These are phyloP conservation scores for Phytopythium boreale DNA, from an alignment of 352 stramenopile species.

Conservation along the genomic window DNA sequence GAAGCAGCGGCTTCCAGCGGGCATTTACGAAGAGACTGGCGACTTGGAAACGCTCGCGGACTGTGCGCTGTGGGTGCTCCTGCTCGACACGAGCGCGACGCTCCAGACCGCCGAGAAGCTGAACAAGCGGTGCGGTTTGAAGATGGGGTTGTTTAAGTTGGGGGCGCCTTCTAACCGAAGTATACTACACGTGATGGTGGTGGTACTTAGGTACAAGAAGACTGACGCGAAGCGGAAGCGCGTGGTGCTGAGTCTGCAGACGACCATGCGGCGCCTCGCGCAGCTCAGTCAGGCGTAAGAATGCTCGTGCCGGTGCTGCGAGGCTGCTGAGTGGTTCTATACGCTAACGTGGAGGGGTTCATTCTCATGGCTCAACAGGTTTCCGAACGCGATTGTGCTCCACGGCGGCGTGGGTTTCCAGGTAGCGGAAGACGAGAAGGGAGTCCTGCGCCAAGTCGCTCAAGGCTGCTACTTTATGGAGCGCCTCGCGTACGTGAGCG, in stretches of 20 bases:
- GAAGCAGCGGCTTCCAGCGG: conserved; percentile 13
- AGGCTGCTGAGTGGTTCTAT: background rate
- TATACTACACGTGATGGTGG: background rate
- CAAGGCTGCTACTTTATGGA: conserved; percentile 81
- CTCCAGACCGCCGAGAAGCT: conserved; percentile 35
- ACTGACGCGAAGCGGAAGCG: conserved; percentile 32
- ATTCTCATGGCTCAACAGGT: conserved; percentile 21
- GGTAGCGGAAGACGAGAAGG: conserved; percentile 43
- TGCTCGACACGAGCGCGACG: conserved; percentile 49
- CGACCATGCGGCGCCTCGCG: conserved; percentile 46
- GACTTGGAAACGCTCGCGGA: conserved; percentile 34
- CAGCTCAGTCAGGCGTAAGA: conserved; percentile 57
- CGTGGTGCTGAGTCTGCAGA: conserved; percentile 64
- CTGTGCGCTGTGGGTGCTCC: conserved; percentile 61
- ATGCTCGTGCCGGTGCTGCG: background rate
- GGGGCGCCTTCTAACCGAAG: background rate
- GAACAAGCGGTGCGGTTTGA: conserved; percentile 32
- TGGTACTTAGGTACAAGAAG: conserved; percentile 12
- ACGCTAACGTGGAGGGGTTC: background rate
- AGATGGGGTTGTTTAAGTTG: no score
- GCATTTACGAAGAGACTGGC: conserved; percentile 37
- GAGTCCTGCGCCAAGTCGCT: conserved; percentile 47
- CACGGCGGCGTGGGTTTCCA: conserved; percentile 77
- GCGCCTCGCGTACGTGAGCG: conserved; percentile 54
- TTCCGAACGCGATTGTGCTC: conserved; percentile 62